phyloP scores from a whole-genome alignment of 2,329 filamentous ascomycete genomes.

The Aureobasidium pullulans region DNA sequence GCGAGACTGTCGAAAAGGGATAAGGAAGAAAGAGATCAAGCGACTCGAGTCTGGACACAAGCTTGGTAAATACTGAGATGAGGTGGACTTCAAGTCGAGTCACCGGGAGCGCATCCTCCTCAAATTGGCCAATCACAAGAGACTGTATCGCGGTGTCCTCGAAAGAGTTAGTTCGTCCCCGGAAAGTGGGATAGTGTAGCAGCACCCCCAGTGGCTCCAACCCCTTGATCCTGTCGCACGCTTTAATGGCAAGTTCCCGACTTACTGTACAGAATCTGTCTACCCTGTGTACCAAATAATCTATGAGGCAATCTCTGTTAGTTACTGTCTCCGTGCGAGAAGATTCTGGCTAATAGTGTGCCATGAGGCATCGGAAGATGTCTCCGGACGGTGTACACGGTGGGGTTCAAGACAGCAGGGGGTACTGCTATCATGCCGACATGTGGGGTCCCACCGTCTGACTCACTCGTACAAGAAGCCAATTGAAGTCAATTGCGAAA shows the following conservation, averaged over 20 bases:
- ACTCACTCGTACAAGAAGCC: background rate
- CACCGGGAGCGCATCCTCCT: conserved; percentile 1
- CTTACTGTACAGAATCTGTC: too few relatives aligned
- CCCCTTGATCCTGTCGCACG: too few relatives aligned
- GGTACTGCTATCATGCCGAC: background rate
- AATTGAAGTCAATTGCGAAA: background rate
- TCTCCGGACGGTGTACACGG: too few relatives aligned
- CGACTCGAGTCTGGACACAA: conserved; percentile 1
- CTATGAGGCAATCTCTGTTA: too few relatives aligned
- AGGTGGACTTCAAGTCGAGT: background rate
- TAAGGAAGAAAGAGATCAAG: conserved; percentile 3
- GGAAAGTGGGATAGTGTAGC: too few relatives aligned
- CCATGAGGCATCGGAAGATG: too few relatives aligned
- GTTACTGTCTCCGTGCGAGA: too few relatives aligned
- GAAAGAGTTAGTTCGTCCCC: background rate
- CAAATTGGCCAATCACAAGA: conserved; percentile 1
- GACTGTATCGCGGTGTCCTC: background rate
- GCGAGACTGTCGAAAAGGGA: conserved; percentile 8
- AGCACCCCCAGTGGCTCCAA: too few relatives aligned
- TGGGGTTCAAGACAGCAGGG: too few relatives aligned
- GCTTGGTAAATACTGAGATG: conserved; percentile 9
- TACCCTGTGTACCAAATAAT: too few relatives aligned
- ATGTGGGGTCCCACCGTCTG: conserved; percentile 5
- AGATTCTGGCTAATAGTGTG: too few relatives aligned
- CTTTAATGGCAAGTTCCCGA: too few relatives aligned